Evolutionary conservation across 441 rosid species (phyloP), one percentile per base, ranked within the genome.

Genomic region (Breynia disticha): DNA sequence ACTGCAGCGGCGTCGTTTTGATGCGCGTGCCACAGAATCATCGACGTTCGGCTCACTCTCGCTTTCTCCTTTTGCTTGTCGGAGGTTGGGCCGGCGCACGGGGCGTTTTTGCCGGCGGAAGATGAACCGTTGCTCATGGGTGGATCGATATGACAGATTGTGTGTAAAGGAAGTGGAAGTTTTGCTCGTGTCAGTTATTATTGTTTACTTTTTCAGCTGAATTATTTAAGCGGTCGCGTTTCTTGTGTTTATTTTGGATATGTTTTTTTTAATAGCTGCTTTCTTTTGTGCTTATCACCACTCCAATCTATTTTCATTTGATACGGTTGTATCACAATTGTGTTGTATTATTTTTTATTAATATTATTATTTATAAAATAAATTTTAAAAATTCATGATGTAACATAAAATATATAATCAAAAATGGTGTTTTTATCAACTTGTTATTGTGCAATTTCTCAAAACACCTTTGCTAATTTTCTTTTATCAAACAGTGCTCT

Each of bases 11-110:
- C 75, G 74, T 94, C 97, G 82, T 94, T 87, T 57, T 94, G 99
- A 70, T 94, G 99, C 12, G 99, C 89, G 69, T 94, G 97, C 99
- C 99, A 94, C 3, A 89, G 82, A 56, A 94, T 89, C 65, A 81
- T 67, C 21, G 97, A 89, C 38, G 99, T 94, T 72, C 96, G 73
- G 81, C 97, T 94, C 49, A 94, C 99, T 60, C 97, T 79, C 19
- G 99, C 93, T 81, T 93, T 93, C 80, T 88, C 95, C 77, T 84
- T 93, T 67, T 87, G 87, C 75, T 83, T 89, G 45, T 80, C 83
- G 51, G 67, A 55, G 11, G 76, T 3, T 2, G 32, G 44, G 64
- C 39, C 73, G 22, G 7, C 77, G 39, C 13, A 44, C 20, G 66
- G 66, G 63, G 66, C 21, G 21, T 42, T 49, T 7, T 67, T 18